These are phyloP conservation scores for Voacanga thouarsii DNA, from an alignment of 257 asterid genomes.

Conservation along the genomic window DNA sequence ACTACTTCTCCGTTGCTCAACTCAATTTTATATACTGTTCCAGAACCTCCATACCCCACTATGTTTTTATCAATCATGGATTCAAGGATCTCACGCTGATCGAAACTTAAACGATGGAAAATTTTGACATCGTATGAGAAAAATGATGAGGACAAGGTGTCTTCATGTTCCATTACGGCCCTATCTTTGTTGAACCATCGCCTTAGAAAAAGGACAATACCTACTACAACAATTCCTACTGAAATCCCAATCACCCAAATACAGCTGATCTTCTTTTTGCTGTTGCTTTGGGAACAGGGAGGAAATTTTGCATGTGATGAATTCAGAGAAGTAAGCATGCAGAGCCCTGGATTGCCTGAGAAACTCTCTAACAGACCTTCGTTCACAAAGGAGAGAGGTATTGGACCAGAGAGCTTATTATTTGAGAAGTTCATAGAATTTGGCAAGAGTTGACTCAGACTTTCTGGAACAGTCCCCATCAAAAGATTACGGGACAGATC, in stretches of 20 bases:
- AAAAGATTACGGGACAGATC: conserved; percentile 66
- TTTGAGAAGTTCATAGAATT: conserved; percentile 75
- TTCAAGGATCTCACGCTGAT: conserved; percentile 67
- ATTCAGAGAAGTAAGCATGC: conserved; percentile 37
- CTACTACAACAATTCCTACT: conserved; percentile 47
- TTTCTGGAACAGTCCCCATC: conserved; percentile 60
- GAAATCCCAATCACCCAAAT: conserved; percentile 59
- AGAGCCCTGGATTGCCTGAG: conserved; percentile 62
- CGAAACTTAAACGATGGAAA: conserved; percentile 77
- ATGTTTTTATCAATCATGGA: conserved; percentile 83
- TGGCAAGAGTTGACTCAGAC: conserved; percentile 49
- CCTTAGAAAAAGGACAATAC: conserved; percentile 43
- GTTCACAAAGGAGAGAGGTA: conserved; percentile 57
- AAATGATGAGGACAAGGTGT: conserved; percentile 49
- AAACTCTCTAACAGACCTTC: conserved; percentile 77
- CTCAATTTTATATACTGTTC: conserved; percentile 78
- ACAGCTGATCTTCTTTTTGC: conserved; percentile 35
- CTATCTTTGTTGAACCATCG: conserved; percentile 48
- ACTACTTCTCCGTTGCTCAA: conserved; percentile 61
- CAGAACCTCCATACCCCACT: conserved; percentile 96
- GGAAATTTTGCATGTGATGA: conserved; percentile 31
- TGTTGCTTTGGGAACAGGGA: conserved; percentile 34
- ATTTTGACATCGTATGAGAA: conserved; percentile 71
- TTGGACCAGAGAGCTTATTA: conserved; percentile 68
- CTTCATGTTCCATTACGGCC: conserved; percentile 39